Evolutionary conservation across 148 eudicot species (phyloP).

Genomic region (Chenopodium album): DNA sequence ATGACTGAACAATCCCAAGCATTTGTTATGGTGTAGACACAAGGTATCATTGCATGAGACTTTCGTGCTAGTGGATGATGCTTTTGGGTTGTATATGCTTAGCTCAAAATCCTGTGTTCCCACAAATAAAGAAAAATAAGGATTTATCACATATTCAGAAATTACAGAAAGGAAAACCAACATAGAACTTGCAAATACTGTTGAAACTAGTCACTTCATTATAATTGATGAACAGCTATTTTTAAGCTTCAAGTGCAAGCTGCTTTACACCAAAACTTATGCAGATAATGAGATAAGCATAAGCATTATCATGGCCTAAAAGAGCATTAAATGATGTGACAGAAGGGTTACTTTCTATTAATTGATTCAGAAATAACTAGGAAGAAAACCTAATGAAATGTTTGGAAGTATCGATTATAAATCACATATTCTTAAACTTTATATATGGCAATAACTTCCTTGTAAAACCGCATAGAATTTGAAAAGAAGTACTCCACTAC

Average conservation of each 20-base stretch:
- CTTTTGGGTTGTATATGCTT: slow-evolving; percentile 70
- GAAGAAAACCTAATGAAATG: neutral
- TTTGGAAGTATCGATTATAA: neutral
- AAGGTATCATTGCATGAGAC: slow-evolving; percentile 62
- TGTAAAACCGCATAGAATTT: neutral
- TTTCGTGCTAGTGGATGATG: slow-evolving; percentile 78
- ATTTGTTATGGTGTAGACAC: slow-evolving; percentile 50
- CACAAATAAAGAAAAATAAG: neutral
- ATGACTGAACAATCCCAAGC: slow-evolving; percentile 40
- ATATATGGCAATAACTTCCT: neutral
- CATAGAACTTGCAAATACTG: too few species aligned
- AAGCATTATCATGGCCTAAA: neutral
- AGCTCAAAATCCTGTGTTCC: slow-evolving; percentile 74
- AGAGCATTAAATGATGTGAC: neutral
- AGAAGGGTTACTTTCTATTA: too few species aligned
- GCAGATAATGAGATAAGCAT: too few species aligned
- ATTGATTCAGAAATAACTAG: too few species aligned
- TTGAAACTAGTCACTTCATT: neutral
- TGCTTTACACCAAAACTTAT: neutral
- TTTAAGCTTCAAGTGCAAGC: neutral
- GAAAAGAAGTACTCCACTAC: too few species aligned
- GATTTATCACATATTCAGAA: slow-evolving; percentile 6
- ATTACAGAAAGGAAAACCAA: neutral
- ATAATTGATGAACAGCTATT: neutral
- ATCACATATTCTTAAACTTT: neutral